A percentile compares a stretch with the other conserved stretches of the same genome.
phyloP scores from a whole-genome alignment of 2,329 filamentous ascomycete genomes.

The Pestalotiopsis sp. region DNA sequence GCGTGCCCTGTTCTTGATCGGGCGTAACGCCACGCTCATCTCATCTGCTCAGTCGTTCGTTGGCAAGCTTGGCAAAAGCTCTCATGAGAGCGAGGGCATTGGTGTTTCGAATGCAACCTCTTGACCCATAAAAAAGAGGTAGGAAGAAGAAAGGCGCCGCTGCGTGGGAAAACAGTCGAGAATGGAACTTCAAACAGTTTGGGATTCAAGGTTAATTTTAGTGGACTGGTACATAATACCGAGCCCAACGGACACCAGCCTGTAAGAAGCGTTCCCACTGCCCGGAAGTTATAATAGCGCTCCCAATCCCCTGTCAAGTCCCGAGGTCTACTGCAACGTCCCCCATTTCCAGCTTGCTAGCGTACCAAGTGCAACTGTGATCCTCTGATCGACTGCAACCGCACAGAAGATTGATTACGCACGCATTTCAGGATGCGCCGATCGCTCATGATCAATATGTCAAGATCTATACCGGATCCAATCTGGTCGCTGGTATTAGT shows the following conservation, averaged over 20 bases:
- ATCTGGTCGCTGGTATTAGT: background rate
- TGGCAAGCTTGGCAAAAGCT: background rate
- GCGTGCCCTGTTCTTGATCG: background rate
- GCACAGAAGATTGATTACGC: conserved; percentile 6
- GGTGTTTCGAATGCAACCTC: conserved; percentile 3
- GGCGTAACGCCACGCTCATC: conserved; percentile 2
- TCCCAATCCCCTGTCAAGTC: too few species aligned
- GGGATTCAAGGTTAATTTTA: conserved; percentile 13
- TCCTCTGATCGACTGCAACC: conserved; percentile 7
- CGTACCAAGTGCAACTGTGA: background rate
- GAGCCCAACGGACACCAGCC: too few species aligned
- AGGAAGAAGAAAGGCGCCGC: background rate
- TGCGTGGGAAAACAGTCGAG: background rate
- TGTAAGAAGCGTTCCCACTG: too few species aligned
- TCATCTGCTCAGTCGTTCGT: background rate
- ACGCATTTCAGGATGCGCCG: background rate
- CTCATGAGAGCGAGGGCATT: background rate
- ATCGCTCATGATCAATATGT: background rate
- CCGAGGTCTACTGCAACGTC: too few species aligned
- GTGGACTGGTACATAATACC: background rate
- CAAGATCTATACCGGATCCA: background rate
- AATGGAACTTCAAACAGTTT: conserved; percentile 10
- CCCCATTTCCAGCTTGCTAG: background rate
- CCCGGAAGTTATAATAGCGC: too few species aligned
- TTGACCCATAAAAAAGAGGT: background rate